Evolutionary conservation across 2,329 filamentous ascomycete species (phyloP), one percentile per base, ranked within the genome.

Genomic region (Sclerotinia borealis): DNA sequence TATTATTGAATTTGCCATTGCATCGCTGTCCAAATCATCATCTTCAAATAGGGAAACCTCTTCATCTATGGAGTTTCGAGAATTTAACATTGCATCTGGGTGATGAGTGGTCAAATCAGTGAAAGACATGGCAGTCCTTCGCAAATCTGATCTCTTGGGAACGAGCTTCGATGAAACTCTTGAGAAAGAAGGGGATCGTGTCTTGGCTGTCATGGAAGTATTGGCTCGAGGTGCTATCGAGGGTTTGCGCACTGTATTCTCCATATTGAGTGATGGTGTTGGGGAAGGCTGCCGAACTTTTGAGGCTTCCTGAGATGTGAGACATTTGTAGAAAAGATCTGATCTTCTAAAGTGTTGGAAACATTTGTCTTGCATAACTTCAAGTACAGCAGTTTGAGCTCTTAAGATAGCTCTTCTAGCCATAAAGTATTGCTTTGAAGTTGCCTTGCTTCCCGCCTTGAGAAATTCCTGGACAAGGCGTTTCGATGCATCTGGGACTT

Each of bases 261-360:
- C 77, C n/a, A 66, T 65, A 9, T 71, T 60, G 5, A 69, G 68
- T 10, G 70, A 69, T 10, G 65, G 55, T 37, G 68, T 66, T 29
- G 65, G 47, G n/a, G 64, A 45, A 36, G 65, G 47, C 15, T 48
- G 47, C 15, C 51, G 22, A 29, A 58, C 64, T 59, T 73, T 79
- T 1, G 83, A 80, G 48, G 85, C 82, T 76, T 96, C 92, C 71
- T 96, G 91, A 15, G 93, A 90, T 9, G 93, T 92, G 1, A 99
- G 81, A 74, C 93, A 97, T 75, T 99, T 99, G 80, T 95, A 98
- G 75, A 92, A 99, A 0, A 99, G 77, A 72, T 98, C 95, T 0
- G 95, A 96, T 69, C 87, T 90, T 73, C 93, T 96, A 79, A 99
- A 99, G 25, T 85, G 85, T 22, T 89, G 86, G 67, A 95, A 95